These are phyloP conservation scores for Capsella bursapastoris DNA, from an alignment of 345 rosid genomes.

Conservation along the genomic window DNA sequence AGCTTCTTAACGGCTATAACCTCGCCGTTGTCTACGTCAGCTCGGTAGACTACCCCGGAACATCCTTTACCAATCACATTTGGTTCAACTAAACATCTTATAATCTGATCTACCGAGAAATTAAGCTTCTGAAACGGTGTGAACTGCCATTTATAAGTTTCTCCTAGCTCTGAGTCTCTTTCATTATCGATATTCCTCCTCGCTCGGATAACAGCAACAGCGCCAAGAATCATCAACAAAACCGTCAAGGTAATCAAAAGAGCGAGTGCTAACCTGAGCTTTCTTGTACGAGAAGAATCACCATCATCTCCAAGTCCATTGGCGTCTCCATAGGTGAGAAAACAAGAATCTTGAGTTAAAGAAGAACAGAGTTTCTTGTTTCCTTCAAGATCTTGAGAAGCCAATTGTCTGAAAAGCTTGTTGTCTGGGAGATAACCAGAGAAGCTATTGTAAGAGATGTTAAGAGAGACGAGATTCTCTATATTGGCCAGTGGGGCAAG, in stretches of 20 bases:
- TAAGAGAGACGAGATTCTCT: slow-evolving; percentile 80
- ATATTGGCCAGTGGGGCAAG: slow-evolving; percentile 62
- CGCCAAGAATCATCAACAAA: slow-evolving; percentile 74
- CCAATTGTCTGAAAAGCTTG: slow-evolving; percentile 73
- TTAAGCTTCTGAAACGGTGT: slow-evolving; percentile 95
- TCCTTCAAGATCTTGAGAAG: slow-evolving; percentile 60
- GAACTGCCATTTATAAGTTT: slow-evolving; percentile 91
- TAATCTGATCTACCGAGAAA: slow-evolving; percentile 81
- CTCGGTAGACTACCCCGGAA: slow-evolving; percentile 89
- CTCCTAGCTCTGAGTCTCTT: slow-evolving; percentile 83
- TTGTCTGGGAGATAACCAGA: slow-evolving; percentile 88
- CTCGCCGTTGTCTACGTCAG: slow-evolving; percentile 83
- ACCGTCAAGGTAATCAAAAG: slow-evolving; percentile 70
- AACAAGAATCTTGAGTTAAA: slow-evolving; percentile 64
- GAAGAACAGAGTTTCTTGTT: slow-evolving; percentile 75
- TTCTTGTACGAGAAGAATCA: slow-evolving; percentile 52
- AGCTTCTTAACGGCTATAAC: slow-evolving; percentile 95
- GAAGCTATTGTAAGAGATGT: slow-evolving; percentile 82
- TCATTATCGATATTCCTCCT: slow-evolving; percentile 54
- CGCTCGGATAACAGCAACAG: slow-evolving; percentile 65
- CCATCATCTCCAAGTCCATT: slow-evolving; percentile 46
- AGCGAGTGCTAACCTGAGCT: slow-evolving; percentile 75
- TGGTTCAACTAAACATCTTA: slow-evolving; percentile 76
- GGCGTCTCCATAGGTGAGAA: slow-evolving; percentile 47
- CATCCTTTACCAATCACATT: slow-evolving; percentile 95